phyloP scores from a whole-genome alignment of 208 protist genomes.

The Crithidia expoeki region DNA sequence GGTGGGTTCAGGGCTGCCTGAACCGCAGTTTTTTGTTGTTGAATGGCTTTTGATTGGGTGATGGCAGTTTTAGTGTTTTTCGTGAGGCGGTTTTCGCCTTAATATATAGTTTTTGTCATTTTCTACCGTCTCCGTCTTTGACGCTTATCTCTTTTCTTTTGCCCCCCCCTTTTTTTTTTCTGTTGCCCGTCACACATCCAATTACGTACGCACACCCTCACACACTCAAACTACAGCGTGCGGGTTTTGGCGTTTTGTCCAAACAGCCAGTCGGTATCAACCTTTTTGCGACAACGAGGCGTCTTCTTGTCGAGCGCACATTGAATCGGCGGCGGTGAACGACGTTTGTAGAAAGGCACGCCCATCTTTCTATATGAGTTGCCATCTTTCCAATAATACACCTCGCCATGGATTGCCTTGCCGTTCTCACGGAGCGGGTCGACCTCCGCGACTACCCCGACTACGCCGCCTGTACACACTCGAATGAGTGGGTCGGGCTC shows the following conservation, averaged over 20 bases:
- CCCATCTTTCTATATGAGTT: background rate
- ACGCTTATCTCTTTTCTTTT: background rate
- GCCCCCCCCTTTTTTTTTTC: background rate
- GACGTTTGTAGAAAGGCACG: too few relatives aligned
- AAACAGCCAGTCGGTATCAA: too few relatives aligned
- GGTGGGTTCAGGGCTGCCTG: too few relatives aligned
- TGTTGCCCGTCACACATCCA: background rate
- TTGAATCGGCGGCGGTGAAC: too few relatives aligned
- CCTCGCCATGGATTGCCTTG: slow-evolving; percentile 12
- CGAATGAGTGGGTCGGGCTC: slow-evolving; percentile 40
- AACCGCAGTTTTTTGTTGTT: too few relatives aligned
- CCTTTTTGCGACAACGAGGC: too few relatives aligned
- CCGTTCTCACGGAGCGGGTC: slow-evolving; percentile 1
- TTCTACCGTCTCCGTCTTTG: background rate
- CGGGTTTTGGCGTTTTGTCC: too few relatives aligned
- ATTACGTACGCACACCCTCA: background rate
- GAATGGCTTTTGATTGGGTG: too few relatives aligned
- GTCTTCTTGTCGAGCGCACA: too few relatives aligned
- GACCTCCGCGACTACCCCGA: slow-evolving; percentile 62
- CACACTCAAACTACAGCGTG: too few relatives aligned
- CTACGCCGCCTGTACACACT: slow-evolving; percentile 35
- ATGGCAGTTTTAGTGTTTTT: too few relatives aligned
- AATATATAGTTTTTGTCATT: too few relatives aligned
- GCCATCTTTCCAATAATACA: background rate
- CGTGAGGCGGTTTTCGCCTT: background rate